Conservation (phyloP, 2,329 filamentous ascomycete species). For the Aspergillus novofumigatus region DNA sequence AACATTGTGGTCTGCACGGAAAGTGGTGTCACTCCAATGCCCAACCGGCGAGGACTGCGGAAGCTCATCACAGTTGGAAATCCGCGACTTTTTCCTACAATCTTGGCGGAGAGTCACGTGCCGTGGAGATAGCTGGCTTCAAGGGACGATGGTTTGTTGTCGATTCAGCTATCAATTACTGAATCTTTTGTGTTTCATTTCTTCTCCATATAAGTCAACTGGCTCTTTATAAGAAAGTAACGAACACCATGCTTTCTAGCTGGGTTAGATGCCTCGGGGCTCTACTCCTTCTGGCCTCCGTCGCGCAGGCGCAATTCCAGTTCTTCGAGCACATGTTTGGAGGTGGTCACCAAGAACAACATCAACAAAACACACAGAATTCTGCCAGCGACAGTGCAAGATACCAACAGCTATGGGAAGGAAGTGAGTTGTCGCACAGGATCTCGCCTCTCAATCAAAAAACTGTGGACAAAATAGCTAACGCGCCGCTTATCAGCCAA, state of each 20-base stretch:
- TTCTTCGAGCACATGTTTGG: slow-evolving; percentile 99
- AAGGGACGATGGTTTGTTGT: slow-evolving; percentile 6
- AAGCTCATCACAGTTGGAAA: slow-evolving; percentile 14
- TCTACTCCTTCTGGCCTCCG: slow-evolving; percentile 57
- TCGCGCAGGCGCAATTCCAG: slow-evolving; percentile 75
- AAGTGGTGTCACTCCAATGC: background rate
- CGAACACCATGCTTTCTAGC: slow-evolving; percentile 21
- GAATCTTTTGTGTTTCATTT: background rate
- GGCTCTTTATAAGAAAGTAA: background rate
- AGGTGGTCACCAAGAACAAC: slow-evolving; percentile 54
- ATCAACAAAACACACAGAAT: slow-evolving; percentile 63
- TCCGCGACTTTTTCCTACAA: slow-evolving; percentile 17
- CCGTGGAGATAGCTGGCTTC: slow-evolving; percentile 27
- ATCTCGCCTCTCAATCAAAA: background rate
- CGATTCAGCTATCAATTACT: background rate
- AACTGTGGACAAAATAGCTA: slow-evolving; percentile 2
- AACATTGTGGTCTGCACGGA: slow-evolving; percentile 32
- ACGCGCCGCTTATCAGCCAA: slow-evolving; percentile 51
- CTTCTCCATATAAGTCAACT: background rate
- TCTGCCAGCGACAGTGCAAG: slow-evolving; percentile 76
- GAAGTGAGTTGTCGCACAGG: slow-evolving; percentile 47
- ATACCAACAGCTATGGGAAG: slow-evolving; percentile 69
- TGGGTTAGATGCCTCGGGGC: slow-evolving; percentile 29
- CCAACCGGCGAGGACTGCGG: slow-evolving; percentile 5
- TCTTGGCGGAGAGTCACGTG: slow-evolving; percentile 24